Evolutionary conservation across 148 eudicot species (phyloP).

Genomic region (Vaccinium darrowii): DNA sequence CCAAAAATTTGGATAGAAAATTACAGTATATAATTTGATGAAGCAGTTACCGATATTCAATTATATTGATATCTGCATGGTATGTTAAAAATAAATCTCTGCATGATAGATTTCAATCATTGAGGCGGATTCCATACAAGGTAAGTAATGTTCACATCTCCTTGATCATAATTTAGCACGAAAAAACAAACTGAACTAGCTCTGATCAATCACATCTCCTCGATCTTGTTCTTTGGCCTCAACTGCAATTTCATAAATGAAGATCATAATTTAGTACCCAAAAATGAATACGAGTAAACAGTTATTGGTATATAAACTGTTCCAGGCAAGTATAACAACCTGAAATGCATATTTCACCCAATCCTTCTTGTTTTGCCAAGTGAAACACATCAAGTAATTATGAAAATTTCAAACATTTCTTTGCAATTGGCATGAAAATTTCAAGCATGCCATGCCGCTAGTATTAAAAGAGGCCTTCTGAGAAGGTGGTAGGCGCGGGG

Average conservation of each 20-base stretch:
- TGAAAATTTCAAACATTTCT: too few relatives aligned
- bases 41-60: too few relatives aligned
- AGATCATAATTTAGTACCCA: neutral
- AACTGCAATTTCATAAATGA: slow-evolving; percentile 21
- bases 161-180: too few relatives aligned
- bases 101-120: too few relatives aligned
- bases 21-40: too few relatives aligned
- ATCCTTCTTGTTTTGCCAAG: neutral
- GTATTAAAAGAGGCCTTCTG: too few relatives aligned
- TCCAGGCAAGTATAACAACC: neutral
- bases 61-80: too few relatives aligned
- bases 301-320: neutral
- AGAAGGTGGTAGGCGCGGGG: too few relatives aligned
- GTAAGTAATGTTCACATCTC: too few relatives aligned
- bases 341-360: neutral
- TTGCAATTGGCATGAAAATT: neutral
- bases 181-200: slow-evolving; percentile 11
- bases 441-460: neutral
- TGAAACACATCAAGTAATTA: neutral
- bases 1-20: too few relatives aligned
- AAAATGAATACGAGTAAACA: neutral
- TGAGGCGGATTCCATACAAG: too few relatives aligned
- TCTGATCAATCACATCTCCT: slow-evolving; percentile 16
- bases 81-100: too few relatives aligned
- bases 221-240: slow-evolving; percentile 39